A percentile compares a stretch with the other conserved stretches of the same genome.
Evolutionary conservation across 768 basidiomycete species (phyloP).

Genomic region (Auricularia sp.): DNA sequence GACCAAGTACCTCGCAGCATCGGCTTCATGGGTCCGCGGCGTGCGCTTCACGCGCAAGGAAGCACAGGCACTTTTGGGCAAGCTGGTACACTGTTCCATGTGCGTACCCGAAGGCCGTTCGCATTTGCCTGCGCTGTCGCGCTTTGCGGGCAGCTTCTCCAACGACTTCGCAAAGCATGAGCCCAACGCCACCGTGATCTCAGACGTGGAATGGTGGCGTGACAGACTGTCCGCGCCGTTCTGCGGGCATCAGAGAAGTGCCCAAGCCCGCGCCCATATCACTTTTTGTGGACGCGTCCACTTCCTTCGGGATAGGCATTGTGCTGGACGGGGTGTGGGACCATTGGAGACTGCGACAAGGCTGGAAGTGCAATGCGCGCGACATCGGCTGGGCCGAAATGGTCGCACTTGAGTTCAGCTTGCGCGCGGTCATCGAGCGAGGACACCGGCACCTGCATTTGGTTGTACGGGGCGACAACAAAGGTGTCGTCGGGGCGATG

Average conservation of each 20-base stretch:
- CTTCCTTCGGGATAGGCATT: not conserved
- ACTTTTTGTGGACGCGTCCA: not conserved
- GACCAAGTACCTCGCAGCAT: not conserved
- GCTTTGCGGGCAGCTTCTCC: not conserved
- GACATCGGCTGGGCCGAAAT: not conserved
- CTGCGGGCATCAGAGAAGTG: not conserved
- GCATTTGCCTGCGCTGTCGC: not conserved
- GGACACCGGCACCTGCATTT: not conserved
- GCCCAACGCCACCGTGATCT: not conserved
- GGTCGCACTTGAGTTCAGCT: not conserved
- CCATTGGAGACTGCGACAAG: not conserved
- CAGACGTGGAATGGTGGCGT: not conserved
- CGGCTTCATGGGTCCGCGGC: not conserved
- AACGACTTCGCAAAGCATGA: not conserved
- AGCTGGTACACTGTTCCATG: not conserved
- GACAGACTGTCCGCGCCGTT: not conserved
- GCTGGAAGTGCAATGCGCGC: not conserved
- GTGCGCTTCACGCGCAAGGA: not conserved
- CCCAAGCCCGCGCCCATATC: not conserved
- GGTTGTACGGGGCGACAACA: not conserved
- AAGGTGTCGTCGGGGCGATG: not conserved
- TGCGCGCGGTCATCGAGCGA: not conserved
- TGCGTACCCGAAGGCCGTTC: not conserved
- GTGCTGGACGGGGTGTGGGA: not conserved
- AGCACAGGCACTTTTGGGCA: not conserved